A percentile compares a stretch with the other conserved stretches of the same genome.
phyloP scores from a whole-genome alignment of 371 early-diverging fungal species.

The Mortierella polycephala region DNA sequence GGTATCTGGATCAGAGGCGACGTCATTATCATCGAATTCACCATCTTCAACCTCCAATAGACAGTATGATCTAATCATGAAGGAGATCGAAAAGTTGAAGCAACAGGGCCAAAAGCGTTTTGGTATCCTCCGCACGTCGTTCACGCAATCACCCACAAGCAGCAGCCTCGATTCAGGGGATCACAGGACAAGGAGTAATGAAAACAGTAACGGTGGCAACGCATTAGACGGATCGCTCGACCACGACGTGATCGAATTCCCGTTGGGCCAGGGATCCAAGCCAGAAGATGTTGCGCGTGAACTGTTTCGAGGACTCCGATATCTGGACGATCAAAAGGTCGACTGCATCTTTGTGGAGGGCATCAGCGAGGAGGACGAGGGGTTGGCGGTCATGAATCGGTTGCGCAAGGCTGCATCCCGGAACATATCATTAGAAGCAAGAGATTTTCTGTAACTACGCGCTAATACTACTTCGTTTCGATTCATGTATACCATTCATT shows the following conservation, averaged over 20 bases:
- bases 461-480: neutral
- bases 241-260: conserved; percentile 33
- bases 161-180: too few relatives aligned
- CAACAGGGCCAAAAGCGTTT: conserved; percentile 39
- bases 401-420: conserved; percentile 90
- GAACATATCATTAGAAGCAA: conserved; percentile 53
- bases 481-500: neutral
- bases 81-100: conserved; percentile 37
- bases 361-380: conserved; percentile 82
- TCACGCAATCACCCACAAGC: conserved; percentile 3
- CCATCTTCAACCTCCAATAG: neutral
- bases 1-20: conserved; percentile 4
- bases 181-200: too few relatives aligned
- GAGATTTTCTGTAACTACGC: conserved; percentile 11
- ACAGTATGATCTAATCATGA: conserved; percentile 35
- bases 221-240: neutral
- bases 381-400: conserved; percentile 98
- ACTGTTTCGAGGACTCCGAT: conserved; percentile 86
- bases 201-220: neutral
- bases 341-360: conserved; percentile 92
- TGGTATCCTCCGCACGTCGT: conserved; percentile 46
- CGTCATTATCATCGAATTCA: neutral
- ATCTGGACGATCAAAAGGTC: conserved; percentile 81
- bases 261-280: conserved; percentile 58
- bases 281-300: conserved; percentile 80